These are phyloP conservation scores for Aspergillus sp. DNA, from an alignment of 2,329 filamentous ascomycete genomes.

Conservation along the genomic window DNA sequence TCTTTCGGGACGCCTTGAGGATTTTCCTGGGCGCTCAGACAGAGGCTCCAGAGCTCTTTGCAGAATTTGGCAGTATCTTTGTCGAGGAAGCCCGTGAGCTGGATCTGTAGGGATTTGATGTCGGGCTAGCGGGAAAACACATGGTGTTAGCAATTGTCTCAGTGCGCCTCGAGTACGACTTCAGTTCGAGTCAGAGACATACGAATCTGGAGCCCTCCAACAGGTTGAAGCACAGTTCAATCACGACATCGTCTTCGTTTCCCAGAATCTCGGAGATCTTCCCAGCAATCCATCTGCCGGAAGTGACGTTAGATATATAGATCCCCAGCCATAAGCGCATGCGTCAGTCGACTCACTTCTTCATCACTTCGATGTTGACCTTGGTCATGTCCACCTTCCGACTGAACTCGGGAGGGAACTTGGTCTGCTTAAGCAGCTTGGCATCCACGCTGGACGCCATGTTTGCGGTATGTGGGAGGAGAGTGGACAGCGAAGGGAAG, in stretches of 20 bases:
- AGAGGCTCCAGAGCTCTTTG: slow-evolving; percentile 88
- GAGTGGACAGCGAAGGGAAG: neutral
- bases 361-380: slow-evolving; percentile 96
- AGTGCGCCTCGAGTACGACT: neutral
- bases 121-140: slow-evolving; percentile 65
- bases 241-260: slow-evolving; percentile 94
- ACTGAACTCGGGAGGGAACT: slow-evolving; percentile 90
- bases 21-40: slow-evolving; percentile 84
- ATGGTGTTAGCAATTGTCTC: slow-evolving; percentile 16
- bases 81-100: slow-evolving; percentile 91
- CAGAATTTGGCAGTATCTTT: slow-evolving; percentile 88
- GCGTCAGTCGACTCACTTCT: slow-evolving; percentile 66
- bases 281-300: slow-evolving; percentile 83
- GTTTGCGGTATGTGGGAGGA: slow-evolving; percentile 35
- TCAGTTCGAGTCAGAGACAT: slow-evolving; percentile 36
- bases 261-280: slow-evolving; percentile 84
- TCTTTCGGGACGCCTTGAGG: slow-evolving; percentile 92
- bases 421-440: slow-evolving; percentile 85
- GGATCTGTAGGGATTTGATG: slow-evolving; percentile 92
- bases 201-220: slow-evolving; percentile 75
- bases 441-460: slow-evolving; percentile 87
- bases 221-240: slow-evolving; percentile 72
- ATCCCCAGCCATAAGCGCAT: neutral
- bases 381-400: slow-evolving; percentile 97
- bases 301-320: slow-evolving; percentile 8